A percentile compares a stretch with the other conserved stretches of the same genome.
phyloP scores from a whole-genome alignment of 2,329 filamentous ascomycete species.

The Aspergillus glaucus region DNA sequence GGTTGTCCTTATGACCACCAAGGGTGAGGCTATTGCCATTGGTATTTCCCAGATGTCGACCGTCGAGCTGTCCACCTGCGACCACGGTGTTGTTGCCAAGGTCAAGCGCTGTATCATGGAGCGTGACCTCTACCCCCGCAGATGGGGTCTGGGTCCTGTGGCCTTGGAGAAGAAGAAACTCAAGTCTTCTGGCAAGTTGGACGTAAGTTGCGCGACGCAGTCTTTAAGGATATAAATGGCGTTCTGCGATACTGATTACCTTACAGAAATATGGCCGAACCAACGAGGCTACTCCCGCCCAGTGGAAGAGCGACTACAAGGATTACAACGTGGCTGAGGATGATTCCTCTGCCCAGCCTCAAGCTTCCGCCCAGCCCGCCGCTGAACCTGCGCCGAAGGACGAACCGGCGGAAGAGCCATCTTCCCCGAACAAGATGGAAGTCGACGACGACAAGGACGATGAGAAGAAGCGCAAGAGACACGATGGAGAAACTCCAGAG shows the following conservation, averaged over 20 bases:
- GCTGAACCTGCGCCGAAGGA: constrained; percentile 20
- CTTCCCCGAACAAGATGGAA: constrained; percentile 36
- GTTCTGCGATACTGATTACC: constrained; percentile 26
- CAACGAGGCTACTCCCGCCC: constrained; percentile 87
- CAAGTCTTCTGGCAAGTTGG: constrained; percentile 94
- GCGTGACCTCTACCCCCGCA: constrained; percentile 89
- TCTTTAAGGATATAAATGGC: neutral
- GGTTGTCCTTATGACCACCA: constrained; percentile 96
- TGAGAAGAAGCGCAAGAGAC: constrained; percentile 49
- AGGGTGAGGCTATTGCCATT: constrained; percentile 95
- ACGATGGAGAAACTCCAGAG: constrained; percentile 50
- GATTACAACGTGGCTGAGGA: constrained; percentile 61
- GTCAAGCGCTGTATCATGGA: constrained; percentile 99
- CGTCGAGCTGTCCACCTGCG: constrained; percentile 91
- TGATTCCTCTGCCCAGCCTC: constrained; percentile 42
- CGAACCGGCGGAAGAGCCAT: constrained; percentile 21
- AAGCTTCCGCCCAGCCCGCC: constrained; percentile 9
- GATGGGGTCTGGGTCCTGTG: constrained; percentile 93
- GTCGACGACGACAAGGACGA: constrained; percentile 38
- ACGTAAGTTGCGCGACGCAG: constrained; percentile 46
- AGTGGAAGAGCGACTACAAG: constrained; percentile 90
- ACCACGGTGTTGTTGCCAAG: constrained; percentile 96
- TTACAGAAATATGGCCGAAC: constrained; percentile 76
- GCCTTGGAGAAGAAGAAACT: constrained; percentile 99
- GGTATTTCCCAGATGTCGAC: constrained; percentile 98